Percentiles rank a stretch among this genome's conserved stretches.
Conservation (phyloP, 164 flowering plant species). For the Vitis vinifera region DNA sequence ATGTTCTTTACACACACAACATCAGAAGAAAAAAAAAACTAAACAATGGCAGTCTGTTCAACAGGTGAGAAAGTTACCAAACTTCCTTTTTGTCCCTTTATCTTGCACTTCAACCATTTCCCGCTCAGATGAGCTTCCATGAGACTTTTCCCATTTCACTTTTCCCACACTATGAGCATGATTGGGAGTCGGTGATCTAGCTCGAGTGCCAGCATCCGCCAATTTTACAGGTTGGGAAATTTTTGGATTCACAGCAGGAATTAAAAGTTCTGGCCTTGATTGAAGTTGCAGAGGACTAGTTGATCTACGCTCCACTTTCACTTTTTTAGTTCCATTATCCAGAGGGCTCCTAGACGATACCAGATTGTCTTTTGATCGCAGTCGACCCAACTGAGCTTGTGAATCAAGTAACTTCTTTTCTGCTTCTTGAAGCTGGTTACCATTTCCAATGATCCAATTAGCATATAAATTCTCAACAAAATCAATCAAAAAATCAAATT, state of each 20-base stretch:
- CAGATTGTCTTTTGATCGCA: conserved; percentile 33
- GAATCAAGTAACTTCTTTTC: conserved; percentile 65
- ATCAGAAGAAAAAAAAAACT: not conserved
- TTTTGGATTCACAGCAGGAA: conserved; percentile 53
- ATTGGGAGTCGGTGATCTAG: conserved; percentile 20
- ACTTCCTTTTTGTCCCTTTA: conserved; percentile 63
- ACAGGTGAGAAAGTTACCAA: conserved; percentile 40
- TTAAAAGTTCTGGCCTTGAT: conserved; percentile 57
- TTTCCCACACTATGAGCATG: conserved; percentile 24
- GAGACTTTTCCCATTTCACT: conserved; percentile 29
- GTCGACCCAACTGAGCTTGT: conserved; percentile 55
- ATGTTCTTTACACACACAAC: not conserved
- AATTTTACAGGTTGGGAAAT: conserved; percentile 33
- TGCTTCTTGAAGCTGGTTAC: conserved; percentile 72
- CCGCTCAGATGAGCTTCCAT: conserved; percentile 26
- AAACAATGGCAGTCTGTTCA: not conserved
- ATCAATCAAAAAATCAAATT: not conserved
- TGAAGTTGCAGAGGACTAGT: conserved; percentile 31
- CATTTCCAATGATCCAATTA: conserved; percentile 18
- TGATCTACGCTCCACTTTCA: conserved; percentile 33
- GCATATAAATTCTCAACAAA: conserved; percentile 1
- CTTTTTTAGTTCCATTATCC: conserved; percentile 23
- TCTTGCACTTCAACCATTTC: conserved; percentile 35
- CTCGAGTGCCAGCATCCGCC: conserved; percentile 33
- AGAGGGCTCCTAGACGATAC: conserved; percentile 25